Conservation (phyloP, 2,329 filamentous ascomycete species). For the Alternaria gaisen region DNA sequence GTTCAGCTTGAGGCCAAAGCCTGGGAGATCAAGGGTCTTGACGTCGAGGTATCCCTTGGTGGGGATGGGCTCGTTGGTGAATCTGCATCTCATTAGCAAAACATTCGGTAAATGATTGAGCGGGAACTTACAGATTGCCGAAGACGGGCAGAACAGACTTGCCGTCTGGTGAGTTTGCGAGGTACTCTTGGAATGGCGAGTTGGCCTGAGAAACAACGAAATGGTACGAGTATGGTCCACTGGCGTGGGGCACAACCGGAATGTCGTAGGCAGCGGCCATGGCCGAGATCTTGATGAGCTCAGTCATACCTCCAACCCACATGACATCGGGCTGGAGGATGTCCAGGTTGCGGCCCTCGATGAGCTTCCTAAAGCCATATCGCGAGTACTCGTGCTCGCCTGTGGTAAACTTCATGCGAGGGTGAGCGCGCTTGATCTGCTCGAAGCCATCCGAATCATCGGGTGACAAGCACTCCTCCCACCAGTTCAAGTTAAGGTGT, state of each 20-base stretch:
- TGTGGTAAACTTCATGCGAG: slow-evolving; percentile 90
- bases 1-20: slow-evolving; percentile 89
- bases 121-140: slow-evolving; percentile 86
- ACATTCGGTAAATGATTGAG: not conserved
- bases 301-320: slow-evolving; percentile 95
- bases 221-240: slow-evolving; percentile 93
- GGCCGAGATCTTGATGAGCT: slow-evolving; percentile 86
- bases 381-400: slow-evolving; percentile 95
- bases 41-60: slow-evolving; percentile 82
- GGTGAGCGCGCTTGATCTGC: slow-evolving; percentile 89
- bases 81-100: slow-evolving; percentile 4
- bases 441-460: slow-evolving; percentile 93
- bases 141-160: slow-evolving; percentile 91
- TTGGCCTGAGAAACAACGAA: slow-evolving; percentile 94
- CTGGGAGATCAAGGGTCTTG: slow-evolving; percentile 83
- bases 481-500: slow-evolving; percentile 92
- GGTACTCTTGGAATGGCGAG: slow-evolving; percentile 93
- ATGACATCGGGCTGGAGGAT: slow-evolving; percentile 97
- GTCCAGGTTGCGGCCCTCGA: slow-evolving; percentile 90
- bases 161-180: slow-evolving; percentile 91
- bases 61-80: slow-evolving; percentile 20
- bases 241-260: slow-evolving; percentile 93
- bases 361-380: slow-evolving; percentile 93
- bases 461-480: slow-evolving; percentile 91
- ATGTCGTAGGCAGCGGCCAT: slow-evolving; percentile 94